Conservation (phyloP, 2,329 filamentous ascomycete genomes). For the Capronia epimyces region DNA sequence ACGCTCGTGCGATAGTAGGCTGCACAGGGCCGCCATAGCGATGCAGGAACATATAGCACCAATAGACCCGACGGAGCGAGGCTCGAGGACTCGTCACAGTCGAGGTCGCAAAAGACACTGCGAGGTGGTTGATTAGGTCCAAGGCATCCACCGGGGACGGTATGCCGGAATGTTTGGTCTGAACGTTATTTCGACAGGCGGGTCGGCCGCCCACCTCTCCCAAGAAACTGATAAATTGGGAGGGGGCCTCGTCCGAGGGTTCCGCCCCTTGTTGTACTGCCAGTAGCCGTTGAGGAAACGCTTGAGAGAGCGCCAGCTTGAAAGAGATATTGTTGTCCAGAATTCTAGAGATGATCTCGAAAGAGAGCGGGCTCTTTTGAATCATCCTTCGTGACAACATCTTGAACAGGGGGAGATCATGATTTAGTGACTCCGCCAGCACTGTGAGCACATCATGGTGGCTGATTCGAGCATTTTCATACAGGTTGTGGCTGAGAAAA, state of each 20-base stretch:
- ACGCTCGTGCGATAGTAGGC: conserved; percentile 42
- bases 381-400: conserved; percentile 23
- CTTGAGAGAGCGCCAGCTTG: conserved; percentile 6
- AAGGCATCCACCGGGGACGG: conserved; percentile 8
- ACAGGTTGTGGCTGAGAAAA: not conserved
- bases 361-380: conserved; percentile 28
- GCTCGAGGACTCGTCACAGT: conserved; percentile 31
- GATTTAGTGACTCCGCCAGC: conserved; percentile 6
- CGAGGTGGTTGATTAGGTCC: conserved; percentile 18
- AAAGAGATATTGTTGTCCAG: conserved; percentile 26
- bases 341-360: conserved; percentile 24
- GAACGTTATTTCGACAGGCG: not conserved
- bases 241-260: not conserved
- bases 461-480: not conserved
- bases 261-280: not conserved
- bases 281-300: not conserved
- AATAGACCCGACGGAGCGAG: conserved; percentile 44
- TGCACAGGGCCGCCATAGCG: conserved; percentile 40
- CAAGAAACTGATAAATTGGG: not conserved
- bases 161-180: not conserved
- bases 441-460: conserved; percentile 3
- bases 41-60: conserved; percentile 44
- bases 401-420: conserved; percentile 6
- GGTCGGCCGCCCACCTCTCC: not conserved
- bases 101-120: conserved; percentile 20